A percentile compares a stretch with the other conserved stretches of the same genome.
phyloP scores from a whole-genome alignment of 2,329 filamentous ascomycete species.

The Colletotrichum spaethianum region DNA sequence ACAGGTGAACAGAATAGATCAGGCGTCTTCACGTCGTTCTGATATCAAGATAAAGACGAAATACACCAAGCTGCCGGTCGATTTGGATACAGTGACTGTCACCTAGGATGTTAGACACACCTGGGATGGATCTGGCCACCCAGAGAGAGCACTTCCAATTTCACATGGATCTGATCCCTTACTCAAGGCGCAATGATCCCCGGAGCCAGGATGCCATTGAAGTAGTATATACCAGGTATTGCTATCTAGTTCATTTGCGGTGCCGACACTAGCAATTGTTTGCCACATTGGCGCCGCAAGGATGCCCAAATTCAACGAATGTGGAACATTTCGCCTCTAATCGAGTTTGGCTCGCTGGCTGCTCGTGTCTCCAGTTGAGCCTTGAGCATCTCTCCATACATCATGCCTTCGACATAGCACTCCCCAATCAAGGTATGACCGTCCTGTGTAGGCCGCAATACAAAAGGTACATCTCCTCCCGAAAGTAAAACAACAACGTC shows the following conservation, averaged over 20 bases:
- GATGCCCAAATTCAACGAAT: not conserved
- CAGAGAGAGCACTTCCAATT: too few relatives aligned
- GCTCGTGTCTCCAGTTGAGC: not conserved
- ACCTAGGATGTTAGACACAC: too few relatives aligned
- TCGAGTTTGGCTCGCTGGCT: not conserved
- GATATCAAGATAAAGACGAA: too few relatives aligned
- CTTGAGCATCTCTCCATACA: not conserved
- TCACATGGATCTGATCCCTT: too few relatives aligned
- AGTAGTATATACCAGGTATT: not conserved
- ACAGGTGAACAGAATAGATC: too few relatives aligned
- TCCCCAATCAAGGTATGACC: not conserved
- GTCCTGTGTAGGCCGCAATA: not conserved
- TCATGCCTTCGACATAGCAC: slow-evolving; percentile 4
- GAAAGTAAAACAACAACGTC: not conserved
- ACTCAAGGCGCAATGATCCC: too few relatives aligned
- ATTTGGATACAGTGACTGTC: too few relatives aligned
- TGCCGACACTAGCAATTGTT: not conserved
- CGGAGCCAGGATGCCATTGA: too few relatives aligned
- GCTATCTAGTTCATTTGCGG: not conserved
- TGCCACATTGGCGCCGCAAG: not conserved
- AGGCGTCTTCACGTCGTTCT: too few relatives aligned
- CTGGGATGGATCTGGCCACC: too few relatives aligned
- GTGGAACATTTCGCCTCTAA: not conserved
- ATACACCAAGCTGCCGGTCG: too few relatives aligned
- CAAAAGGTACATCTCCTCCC: not conserved